Base-by-base conservation (phyloP, 257 asterid species). In the Solanum dulcamara region DNA sequence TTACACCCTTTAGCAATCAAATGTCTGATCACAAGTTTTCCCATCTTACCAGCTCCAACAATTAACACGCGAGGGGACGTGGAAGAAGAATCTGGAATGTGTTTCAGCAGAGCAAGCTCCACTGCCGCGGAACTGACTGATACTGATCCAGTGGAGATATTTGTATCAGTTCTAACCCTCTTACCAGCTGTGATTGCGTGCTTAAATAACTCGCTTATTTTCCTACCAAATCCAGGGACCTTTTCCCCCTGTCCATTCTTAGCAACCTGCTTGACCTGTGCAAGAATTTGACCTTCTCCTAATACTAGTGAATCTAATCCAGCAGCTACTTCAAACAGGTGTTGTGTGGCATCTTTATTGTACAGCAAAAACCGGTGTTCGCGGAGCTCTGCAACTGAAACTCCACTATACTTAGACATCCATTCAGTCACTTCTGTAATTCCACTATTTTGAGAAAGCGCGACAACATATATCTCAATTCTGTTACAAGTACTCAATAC, bases 121-220 rank as follows among this genome's bases (percentile, higher is more conserved):
- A 94, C 98, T n/a, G 99, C 96, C 48, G 98, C 98, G 42, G 99
- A 94, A 87, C 99, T 94, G 83, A 96, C 98, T 10, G 99, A 96
- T 38, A 96, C 97, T 0, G 99, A 93, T 32, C 99, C 99, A 3
- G 91, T 84, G 7, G 99, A 91, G 81, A 93, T 96, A 83, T 83
- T 93, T 33, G 97, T 96, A 82, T 94, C 97, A 11, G 97, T 92
- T 86, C 99, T 92, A n/a, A 96, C 99, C n/a, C 99, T 93, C 90
- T 94, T 96, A 40, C 99, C 99, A 32, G 92, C 98, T 0, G 94
- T 93, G 70, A 92, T 93, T 28, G 97, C 98, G 30, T 93, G 97
- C 85, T 94, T 93, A 85, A 96, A 96, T 81, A 96, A 86, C 81
- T 93, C 97, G 22, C 94, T 87, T 10, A 96, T 93, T 88, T 93